These are phyloP conservation scores for Cupressus sempervirens DNA, from an alignment of 75 land plant species.

Conservation along the genomic window DNA sequence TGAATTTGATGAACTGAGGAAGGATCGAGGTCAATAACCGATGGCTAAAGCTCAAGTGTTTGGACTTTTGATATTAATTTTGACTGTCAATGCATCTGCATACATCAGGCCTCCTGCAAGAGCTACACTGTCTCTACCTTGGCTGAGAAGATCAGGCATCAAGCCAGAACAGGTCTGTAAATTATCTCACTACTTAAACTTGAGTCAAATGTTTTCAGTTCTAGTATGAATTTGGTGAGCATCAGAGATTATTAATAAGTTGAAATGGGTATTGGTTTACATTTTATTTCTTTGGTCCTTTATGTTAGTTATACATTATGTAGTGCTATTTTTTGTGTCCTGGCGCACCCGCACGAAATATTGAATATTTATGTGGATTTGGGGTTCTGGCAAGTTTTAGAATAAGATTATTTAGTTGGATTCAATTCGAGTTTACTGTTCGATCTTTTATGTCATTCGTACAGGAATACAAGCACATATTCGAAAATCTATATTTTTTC, in stretches of 20 bases:
- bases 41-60: background rate
- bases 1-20: background rate
- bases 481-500: no score
- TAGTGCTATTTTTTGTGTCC: no score
- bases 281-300: no score
- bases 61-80: background rate
- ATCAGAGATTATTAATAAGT: background rate
- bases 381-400: background rate
- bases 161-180: constrained; percentile 40
- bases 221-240: background rate
- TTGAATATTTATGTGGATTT: background rate
- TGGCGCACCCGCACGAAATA: background rate
- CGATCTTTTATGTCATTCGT: no score
- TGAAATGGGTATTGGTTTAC: background rate
- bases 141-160: constrained; percentile 11
- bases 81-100: constrained; percentile 8
- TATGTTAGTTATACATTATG: no score
- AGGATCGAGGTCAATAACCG: background rate
- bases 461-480: no score
- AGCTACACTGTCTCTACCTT: constrained; percentile 28
- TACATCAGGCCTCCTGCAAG: constrained; percentile 43
- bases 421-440: no score
- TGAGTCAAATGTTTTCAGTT: background rate
- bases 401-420: background rate
- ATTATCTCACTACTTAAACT: background rate